These are phyloP conservation scores for Kondoa subrosea DNA, from an alignment of 768 basidiomycete species.

Conservation along the genomic window DNA sequence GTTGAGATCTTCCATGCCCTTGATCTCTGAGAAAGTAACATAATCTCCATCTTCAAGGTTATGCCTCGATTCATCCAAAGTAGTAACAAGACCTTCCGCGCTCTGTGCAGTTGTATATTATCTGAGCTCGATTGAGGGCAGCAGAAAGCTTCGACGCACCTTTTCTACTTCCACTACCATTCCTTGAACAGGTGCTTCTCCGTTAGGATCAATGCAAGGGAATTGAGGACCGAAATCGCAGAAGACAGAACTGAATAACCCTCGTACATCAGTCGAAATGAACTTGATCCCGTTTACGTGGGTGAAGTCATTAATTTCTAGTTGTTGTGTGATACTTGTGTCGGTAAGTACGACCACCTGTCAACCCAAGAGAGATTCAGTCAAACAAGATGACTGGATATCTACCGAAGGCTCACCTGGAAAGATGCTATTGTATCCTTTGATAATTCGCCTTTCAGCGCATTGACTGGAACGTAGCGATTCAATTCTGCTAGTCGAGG, in stretches of 20 bases:
- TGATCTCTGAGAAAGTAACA: constrained; percentile 87
- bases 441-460: constrained; percentile 66
- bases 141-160: background rate
- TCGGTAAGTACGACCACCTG: constrained; percentile 82
- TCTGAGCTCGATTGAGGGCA: background rate
- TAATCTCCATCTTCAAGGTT: constrained; percentile 98
- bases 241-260: constrained; percentile 87
- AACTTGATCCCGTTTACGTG: constrained; percentile 77
- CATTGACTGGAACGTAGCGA: constrained; percentile 80
- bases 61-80: constrained; percentile 89
- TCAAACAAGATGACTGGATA: background rate
- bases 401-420: constrained; percentile 45
- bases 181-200: constrained; percentile 77
- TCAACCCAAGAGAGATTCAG: constrained; percentile 10
- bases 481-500: constrained; percentile 88
- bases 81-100: constrained; percentile 62
- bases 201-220: constrained; percentile 92
- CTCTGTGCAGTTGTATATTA: constrained; percentile 37
- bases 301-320: constrained; percentile 93
- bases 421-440: constrained; percentile 69
- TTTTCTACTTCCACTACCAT: constrained; percentile 82
- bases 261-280: constrained; percentile 74
- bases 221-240: constrained; percentile 93
- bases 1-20: constrained; percentile 85
- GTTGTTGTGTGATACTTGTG: constrained; percentile 55